phyloP scores from a whole-genome alignment of 2,329 filamentous ascomycete species.

The Aureobasidium mangrovei region DNA sequence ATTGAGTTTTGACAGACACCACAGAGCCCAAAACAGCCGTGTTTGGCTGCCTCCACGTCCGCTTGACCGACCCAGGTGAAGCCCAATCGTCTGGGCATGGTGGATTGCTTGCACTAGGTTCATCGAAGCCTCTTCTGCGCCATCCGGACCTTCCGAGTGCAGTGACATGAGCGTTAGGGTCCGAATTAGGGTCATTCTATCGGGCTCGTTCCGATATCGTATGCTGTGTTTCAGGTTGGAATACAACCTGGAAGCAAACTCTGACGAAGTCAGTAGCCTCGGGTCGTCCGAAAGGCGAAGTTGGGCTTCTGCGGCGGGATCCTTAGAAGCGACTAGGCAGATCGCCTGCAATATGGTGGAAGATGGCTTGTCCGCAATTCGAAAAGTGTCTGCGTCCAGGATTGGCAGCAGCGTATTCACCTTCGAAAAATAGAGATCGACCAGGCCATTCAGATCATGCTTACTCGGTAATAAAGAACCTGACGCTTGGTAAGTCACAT shows the following conservation, averaged over 20 bases:
- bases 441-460: slow-evolving; percentile 30
- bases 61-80: slow-evolving; percentile 48
- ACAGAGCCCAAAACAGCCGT: slow-evolving; percentile 48
- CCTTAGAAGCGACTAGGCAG: slow-evolving; percentile 41
- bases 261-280: slow-evolving; percentile 29
- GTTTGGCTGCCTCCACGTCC: slow-evolving; percentile 52
- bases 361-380: slow-evolving; percentile 29
- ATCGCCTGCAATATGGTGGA: slow-evolving; percentile 37
- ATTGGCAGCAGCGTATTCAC: slow-evolving; percentile 41
- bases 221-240: slow-evolving; percentile 34
- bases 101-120: slow-evolving; percentile 41
- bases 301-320: slow-evolving; percentile 33
- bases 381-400: slow-evolving; percentile 36
- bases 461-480: slow-evolving; percentile 26
- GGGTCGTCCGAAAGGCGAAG: slow-evolving; percentile 28
- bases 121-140: slow-evolving; percentile 36
- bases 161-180: slow-evolving; percentile 39
- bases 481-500: slow-evolving; percentile 21
- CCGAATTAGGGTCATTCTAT: slow-evolving; percentile 40
- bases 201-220: slow-evolving; percentile 34
- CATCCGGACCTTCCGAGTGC: slow-evolving; percentile 39
- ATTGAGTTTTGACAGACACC: slow-evolving; percentile 41
- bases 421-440: slow-evolving; percentile 38
- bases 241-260: slow-evolving; percentile 39
- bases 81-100: slow-evolving; percentile 40